Evolutionary conservation across 2,329 filamentous ascomycete genomes (phyloP), one percentile per base, ranked within the genome.

Genomic region (Calonectria multiphialidica): DNA sequence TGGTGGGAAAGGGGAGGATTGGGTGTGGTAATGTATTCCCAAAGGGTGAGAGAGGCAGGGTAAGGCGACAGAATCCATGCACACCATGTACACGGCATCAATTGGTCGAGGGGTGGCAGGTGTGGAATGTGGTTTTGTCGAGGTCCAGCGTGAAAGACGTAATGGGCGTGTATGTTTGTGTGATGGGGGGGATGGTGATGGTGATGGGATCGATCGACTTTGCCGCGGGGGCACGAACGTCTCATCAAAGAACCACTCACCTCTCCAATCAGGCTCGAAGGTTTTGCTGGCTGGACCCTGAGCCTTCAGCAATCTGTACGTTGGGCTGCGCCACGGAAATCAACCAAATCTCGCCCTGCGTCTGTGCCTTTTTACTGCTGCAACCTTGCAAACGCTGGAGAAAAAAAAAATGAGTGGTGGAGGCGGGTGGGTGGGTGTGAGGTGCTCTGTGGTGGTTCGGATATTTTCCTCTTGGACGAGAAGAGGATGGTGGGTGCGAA

Each of bases 301-400:
- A 67, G 37, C 28, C 28, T 66, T n/a, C 30, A 37, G 44, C 28
- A 50, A 42, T 57, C 25, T 47, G 53, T 30, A 28, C 47, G 66
- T 68, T 62, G 55, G 55, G 53, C 66, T 68, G 66, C 66, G 59
- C 55, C 55, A 50, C 30, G 50, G 47, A 62, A 62, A 50, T 28
- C 66, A 61, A 47, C 33, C 33, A 30, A 23, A 50, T 21, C 55
- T 45, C 47, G 66, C 53, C 57, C 55, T 68, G 66, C 57, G 66
- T 59, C 55, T 49, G 42, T 68, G 33, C 53, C 53, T 57, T 57
- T 57, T 18, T 37, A 30, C 47, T 57, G 28, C 53, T 57, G 53
- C 65, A 68, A 68, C 65, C 65, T 62, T 30, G 33, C 66, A 62
- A 62, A 62, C 53, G 55, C 66, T 68, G 6, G 25, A 25, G 35